A percentile compares a stretch with the other conserved stretches of the same genome.
phyloP scores from a whole-genome alignment of 1,139 yeast genomes.

The Tardiomyces blankii region DNA sequence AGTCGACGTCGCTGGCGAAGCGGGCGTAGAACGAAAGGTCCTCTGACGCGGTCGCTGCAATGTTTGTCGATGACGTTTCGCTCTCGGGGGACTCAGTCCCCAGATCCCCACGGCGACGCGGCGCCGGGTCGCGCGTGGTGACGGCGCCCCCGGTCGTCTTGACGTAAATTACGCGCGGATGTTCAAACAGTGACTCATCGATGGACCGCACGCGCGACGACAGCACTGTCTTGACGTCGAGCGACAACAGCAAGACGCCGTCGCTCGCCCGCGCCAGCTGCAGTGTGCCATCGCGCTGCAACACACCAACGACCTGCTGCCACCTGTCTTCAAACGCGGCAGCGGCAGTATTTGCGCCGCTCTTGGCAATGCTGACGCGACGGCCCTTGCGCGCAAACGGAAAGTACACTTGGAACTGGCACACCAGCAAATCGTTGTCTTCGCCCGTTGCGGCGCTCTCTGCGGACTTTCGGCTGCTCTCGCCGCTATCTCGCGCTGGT shows the following conservation, averaged over 20 bases:
- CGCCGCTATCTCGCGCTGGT: too few relatives aligned
- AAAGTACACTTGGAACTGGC: slow-evolving; percentile 19
- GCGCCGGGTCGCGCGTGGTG: background rate
- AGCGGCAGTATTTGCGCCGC: slow-evolving; percentile 6
- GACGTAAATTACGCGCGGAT: slow-evolving; percentile 34
- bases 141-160: slow-evolving; percentile 4
- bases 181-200: slow-evolving; percentile 57
- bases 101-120: slow-evolving; percentile 4
- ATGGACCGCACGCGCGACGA: slow-evolving; percentile 59
- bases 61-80: background rate
- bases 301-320: slow-evolving; percentile 67
- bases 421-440: slow-evolving; percentile 16
- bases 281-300: slow-evolving; percentile 55
- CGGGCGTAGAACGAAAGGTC: slow-evolving; percentile 28
- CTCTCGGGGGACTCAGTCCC: slow-evolving; percentile 7
- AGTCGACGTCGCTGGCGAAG: slow-evolving; percentile 59
- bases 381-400: slow-evolving; percentile 6
- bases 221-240: slow-evolving; percentile 46
- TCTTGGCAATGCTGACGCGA: background rate
- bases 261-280: slow-evolving; percentile 55
- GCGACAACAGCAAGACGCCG: slow-evolving; percentile 42
- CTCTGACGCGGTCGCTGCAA: background rate
- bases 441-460: background rate
- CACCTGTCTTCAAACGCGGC: slow-evolving; percentile 41
- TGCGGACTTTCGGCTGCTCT: background rate